Evolutionary conservation across 306 rosid genomes (phyloP).

Genomic region (Dryas alaskensis): DNA sequence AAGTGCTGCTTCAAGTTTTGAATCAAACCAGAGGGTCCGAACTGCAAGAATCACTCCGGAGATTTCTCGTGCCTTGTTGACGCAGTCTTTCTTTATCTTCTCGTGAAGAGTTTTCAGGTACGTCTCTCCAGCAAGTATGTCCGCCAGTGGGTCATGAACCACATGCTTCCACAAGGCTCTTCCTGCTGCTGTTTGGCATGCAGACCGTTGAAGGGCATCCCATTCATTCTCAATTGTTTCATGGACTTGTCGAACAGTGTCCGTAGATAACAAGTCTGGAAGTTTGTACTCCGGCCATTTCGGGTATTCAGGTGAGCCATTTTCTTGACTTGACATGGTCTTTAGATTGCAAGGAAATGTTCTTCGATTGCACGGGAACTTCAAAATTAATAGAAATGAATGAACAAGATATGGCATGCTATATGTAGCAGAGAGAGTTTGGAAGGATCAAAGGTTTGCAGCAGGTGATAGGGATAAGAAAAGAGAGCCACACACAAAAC

Average conservation of each 20-base stretch:
- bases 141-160: conserved; percentile 76
- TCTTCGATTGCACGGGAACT: conserved; percentile 5
- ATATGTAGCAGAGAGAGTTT: conserved; percentile 28
- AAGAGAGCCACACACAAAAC: conserved; percentile 93
- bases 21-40: conserved; percentile 91
- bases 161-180: conserved; percentile 96
- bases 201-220: conserved; percentile 77
- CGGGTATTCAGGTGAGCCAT: conserved; percentile 42
- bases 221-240: conserved; percentile 72
- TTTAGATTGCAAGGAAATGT: conserved; percentile 22
- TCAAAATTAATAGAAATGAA: conserved; percentile 30
- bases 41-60: conserved; percentile 96
- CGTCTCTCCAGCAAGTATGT: conserved; percentile 76
- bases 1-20: conserved; percentile 62
- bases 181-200: conserved; percentile 91
- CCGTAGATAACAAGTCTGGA: conserved; percentile 61
- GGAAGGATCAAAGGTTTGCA: conserved; percentile 16
- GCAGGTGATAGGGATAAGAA: conserved; percentile 68
- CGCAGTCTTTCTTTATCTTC: conserved; percentile 72
- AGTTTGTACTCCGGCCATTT: conserved; percentile 72
- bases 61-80: conserved; percentile 74
- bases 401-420: conserved; percentile 53
- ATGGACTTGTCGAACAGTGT: conserved; percentile 58
- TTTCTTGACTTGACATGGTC: conserved; percentile 64
- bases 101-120: conserved; percentile 75